Conservation (phyloP, 225 moss, liverwort and hornwort species). For the Sphagnum tenellum region DNA sequence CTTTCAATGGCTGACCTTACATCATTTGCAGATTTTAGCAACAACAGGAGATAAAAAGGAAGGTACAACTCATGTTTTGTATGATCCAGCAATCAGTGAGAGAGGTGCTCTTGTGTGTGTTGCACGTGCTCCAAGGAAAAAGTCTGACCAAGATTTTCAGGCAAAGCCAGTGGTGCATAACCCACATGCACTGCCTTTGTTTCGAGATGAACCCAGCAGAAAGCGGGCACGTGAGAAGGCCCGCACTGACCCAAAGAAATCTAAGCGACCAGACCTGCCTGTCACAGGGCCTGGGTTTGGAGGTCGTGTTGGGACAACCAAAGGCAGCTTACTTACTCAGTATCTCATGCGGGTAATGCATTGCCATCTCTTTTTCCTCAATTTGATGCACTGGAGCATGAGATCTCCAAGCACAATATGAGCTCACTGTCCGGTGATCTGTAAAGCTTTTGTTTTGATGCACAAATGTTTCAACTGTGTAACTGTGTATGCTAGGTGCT, state of each 20-base stretch:
- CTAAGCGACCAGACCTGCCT: slow-evolving; percentile 84
- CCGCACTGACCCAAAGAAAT: slow-evolving; percentile 76
- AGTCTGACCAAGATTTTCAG: slow-evolving; percentile 84
- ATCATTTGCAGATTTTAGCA: slow-evolving; percentile 69
- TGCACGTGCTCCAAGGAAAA: slow-evolving; percentile 84
- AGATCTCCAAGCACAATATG: too few relatives aligned
- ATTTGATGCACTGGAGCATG: too few relatives aligned
- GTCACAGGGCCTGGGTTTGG: slow-evolving; percentile 97
- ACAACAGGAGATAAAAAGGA: slow-evolving; percentile 75
- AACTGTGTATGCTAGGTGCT: too few relatives aligned
- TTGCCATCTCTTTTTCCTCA: too few relatives aligned
- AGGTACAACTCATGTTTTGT: slow-evolving; percentile 75
- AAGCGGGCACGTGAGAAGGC: slow-evolving; percentile 97
- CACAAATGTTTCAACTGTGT: too few relatives aligned
- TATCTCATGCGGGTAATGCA: slow-evolving; percentile 82
- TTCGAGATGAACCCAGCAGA: slow-evolving; percentile 89
- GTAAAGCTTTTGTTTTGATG: too few relatives aligned
- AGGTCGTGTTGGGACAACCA: slow-evolving; percentile 92
- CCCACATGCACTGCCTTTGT: slow-evolving; percentile 94
- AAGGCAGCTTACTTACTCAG: slow-evolving; percentile 94
- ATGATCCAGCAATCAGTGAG: slow-evolving; percentile 89
- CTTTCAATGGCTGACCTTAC: neutral
- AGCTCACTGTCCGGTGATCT: too few relatives aligned
- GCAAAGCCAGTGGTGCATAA: slow-evolving; percentile 84
- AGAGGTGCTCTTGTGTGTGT: slow-evolving; percentile 94